Evolutionary conservation across 805 yeast genomes (phyloP), one percentile per base, ranked within the genome.

Genomic region (Teunomyces atbi): DNA sequence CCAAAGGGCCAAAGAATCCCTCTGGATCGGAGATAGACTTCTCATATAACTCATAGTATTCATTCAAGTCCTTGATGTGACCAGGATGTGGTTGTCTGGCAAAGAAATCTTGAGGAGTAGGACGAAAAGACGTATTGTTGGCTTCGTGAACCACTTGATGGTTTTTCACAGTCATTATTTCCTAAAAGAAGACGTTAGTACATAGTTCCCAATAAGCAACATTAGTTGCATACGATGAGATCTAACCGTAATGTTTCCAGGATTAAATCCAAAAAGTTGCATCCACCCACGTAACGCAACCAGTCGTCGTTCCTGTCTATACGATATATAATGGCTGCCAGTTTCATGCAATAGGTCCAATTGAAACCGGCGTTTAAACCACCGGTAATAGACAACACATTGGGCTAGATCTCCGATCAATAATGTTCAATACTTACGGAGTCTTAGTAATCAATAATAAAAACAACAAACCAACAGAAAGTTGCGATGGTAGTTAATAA

Each of bases 11-110:
- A 65, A 87, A 91, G 66, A 92, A 91, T 29, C 69, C 76, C 45
- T 79, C 86, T 36, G 98, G 98, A 59, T 87, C 79, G 47, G 80
- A 74, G 53, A 91, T 81, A 20, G 96, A 86, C 73, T 87, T 76
- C 52, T 80, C 65, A 73, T 91, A 88, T 68, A 89, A 59, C 48
- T 72, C 64, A 52, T 79, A 68, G 75, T 91, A 91, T 55, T 89
- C 84, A 8, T 81, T 86, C 43, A 88, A 61, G 34, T 79, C 71
- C 42, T 75, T 68, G 48, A 89, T 61, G 58, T 81, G 81, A 18
- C 92, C 85, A 38, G 72, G 64, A 45, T 75, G 65, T 50, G 89
- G 89, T 58, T 81, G 84, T 61, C 76, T 79, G 44, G 73, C 72
- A 56, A 61, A 82, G 61, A 81, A 82, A 44, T 73, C 77, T 53